Evolutionary conservation across 495 filamentous ascomycete species (phyloP).

Genomic region (Chlorociboria aeruginascens): DNA sequence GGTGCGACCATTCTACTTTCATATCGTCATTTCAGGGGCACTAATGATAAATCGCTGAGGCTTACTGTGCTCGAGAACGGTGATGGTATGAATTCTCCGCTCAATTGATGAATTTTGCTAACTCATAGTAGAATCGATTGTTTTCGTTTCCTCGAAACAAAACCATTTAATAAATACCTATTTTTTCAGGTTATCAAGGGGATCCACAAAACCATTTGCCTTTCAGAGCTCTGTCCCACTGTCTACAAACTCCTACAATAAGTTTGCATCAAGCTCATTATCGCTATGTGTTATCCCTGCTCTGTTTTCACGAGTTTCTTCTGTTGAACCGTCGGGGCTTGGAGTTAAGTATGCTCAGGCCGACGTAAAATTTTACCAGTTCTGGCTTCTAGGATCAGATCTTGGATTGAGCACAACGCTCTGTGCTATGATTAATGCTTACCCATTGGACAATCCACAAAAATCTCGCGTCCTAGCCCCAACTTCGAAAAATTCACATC

Average conservation of each 20-base stretch:
- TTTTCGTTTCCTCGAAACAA: slow-evolving; percentile 7
- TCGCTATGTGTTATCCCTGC: slow-evolving; percentile 1
- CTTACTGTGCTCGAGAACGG: slow-evolving; percentile 13
- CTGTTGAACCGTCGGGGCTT: background rate
- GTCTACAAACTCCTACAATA: background rate
- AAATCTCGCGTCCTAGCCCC: slow-evolving; percentile 1
- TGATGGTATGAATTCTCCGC: slow-evolving; percentile 2
- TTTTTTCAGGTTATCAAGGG: slow-evolving; percentile 2
- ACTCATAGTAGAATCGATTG: slow-evolving; percentile 9
- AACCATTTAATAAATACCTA: slow-evolving; percentile 13
- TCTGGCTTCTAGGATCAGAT: slow-evolving; percentile 14
- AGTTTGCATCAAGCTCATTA: too few relatives aligned
- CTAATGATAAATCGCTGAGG: slow-evolving; percentile 23
- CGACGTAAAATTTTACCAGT: slow-evolving; percentile 18
- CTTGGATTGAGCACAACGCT: slow-evolving; percentile 14
- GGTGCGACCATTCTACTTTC: slow-evolving; percentile 19
- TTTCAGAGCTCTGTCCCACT: slow-evolving; percentile 8
- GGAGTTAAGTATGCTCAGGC: slow-evolving; percentile 9
- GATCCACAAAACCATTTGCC: background rate
- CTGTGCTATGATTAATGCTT: background rate
- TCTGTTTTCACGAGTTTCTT: background rate
- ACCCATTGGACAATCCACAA: background rate
- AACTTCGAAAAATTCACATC: background rate
- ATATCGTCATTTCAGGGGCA: slow-evolving; percentile 34
- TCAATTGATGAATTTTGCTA: slow-evolving; percentile 4